Conservation (phyloP, 768 basidiomycete species). For the Mrakia blollopis region DNA sequence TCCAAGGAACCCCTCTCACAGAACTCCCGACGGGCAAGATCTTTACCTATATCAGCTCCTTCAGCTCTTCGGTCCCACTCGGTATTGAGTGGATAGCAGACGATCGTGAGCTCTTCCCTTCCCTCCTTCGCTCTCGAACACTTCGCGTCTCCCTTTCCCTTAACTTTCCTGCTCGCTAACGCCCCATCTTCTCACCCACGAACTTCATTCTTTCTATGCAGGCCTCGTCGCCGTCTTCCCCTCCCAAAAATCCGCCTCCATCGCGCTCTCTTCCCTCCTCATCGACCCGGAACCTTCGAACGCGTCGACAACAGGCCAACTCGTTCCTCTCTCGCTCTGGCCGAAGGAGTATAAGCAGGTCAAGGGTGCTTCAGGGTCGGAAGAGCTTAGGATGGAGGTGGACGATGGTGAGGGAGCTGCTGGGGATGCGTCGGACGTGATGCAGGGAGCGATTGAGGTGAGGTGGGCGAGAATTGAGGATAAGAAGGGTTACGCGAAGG, state of each 20-base stretch:
- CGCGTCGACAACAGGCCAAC: not conserved
- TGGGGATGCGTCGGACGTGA: not conserved
- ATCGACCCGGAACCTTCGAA: not conserved
- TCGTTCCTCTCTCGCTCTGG: conserved; percentile 24
- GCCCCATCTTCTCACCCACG: not conserved
- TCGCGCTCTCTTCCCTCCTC: not conserved
- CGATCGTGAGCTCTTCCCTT: not conserved
- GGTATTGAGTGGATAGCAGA: conserved; percentile 12
- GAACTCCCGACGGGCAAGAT: conserved; percentile 24
- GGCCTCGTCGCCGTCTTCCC: conserved; percentile 22
- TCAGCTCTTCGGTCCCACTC: not conserved
- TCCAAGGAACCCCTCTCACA: conserved; percentile 20
- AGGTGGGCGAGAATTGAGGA: conserved; percentile 14
- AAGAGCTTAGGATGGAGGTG: conserved; percentile 13
- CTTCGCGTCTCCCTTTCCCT: not conserved
- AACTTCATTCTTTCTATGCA: not conserved
- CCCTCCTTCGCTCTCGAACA: not conserved
- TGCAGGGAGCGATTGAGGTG: conserved; percentile 7
- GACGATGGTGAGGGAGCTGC: conserved; percentile 16
- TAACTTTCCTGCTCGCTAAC: no score
- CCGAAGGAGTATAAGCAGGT: conserved; percentile 16
- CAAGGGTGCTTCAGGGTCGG: not conserved
- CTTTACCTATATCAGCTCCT: conserved; percentile 27
- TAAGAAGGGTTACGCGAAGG: conserved; percentile 8
- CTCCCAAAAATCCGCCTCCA: not conserved